Evolutionary conservation across 139 green algal genomes (phyloP).

Genomic region (Chlorella ohadii): DNA sequence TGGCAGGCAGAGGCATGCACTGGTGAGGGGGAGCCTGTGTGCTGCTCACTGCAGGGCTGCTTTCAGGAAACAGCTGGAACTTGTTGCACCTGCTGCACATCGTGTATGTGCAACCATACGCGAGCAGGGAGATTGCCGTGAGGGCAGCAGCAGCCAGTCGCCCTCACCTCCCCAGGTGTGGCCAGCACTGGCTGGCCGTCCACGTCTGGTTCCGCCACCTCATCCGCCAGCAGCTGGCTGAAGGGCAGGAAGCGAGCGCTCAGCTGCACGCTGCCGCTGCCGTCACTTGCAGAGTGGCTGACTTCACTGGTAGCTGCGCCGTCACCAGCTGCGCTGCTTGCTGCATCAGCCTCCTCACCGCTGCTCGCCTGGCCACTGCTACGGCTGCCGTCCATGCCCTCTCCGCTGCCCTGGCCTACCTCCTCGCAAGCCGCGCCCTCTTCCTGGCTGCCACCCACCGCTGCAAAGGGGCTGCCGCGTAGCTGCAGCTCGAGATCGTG

Average conservation of each 20-base stretch:
- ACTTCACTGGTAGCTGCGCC: not conserved
- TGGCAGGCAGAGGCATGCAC: not conserved
- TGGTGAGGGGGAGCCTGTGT: too few relatives aligned
- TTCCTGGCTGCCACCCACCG: too few relatives aligned
- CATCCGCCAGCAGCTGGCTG: not conserved
- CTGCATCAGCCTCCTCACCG: not conserved
- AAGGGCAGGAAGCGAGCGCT: slow-evolving; percentile 13
- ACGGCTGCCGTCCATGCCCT: not conserved
- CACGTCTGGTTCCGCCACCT: not conserved
- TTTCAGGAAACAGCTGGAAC: too few relatives aligned
- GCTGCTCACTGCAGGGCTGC: too few relatives aligned
- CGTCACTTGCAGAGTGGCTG: not conserved
- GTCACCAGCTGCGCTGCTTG: not conserved
- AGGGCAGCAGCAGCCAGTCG: too few relatives aligned
- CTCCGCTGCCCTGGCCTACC: not conserved
- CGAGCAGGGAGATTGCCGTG: too few relatives aligned
- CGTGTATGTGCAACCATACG: too few relatives aligned
- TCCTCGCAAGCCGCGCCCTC: not conserved
- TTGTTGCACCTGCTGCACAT: too few relatives aligned
- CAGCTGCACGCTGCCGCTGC: slow-evolving; percentile 11
- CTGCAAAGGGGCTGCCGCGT: not conserved
- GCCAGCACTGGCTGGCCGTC: slow-evolving; percentile 25
- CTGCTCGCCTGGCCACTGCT: not conserved
- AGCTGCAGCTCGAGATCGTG: not conserved
- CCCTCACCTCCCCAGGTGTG: slow-evolving; percentile 5